phyloP scores from a whole-genome alignment of 2,329 filamentous ascomycete species.

The Aureobasidium leucospermi region DNA sequence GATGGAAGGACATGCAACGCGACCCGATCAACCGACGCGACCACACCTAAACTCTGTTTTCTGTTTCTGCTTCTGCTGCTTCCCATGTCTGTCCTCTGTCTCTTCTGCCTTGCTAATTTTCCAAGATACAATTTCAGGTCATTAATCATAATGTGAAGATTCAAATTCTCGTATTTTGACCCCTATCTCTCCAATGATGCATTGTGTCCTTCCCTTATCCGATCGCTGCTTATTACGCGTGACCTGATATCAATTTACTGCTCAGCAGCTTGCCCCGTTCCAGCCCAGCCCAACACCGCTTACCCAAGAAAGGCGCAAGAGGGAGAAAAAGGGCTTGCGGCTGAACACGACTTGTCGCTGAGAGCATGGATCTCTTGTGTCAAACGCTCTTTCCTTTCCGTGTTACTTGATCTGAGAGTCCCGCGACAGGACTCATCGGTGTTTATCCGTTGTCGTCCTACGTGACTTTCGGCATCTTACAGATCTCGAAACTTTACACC shows the following conservation, averaged over 20 bases:
- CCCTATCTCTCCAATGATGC: not conserved
- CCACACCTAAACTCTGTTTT: slow-evolving; percentile 3
- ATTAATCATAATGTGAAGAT: not conserved
- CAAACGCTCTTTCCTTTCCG: not conserved
- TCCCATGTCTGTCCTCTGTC: not conserved
- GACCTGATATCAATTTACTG: not conserved
- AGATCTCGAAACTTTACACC: not conserved
- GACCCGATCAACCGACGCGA: not conserved
- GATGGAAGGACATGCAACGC: not conserved
- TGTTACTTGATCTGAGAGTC: not conserved
- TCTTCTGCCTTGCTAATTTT: too few species aligned
- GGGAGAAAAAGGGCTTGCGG: not conserved
- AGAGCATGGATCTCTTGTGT: too few species aligned
- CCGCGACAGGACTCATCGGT: not conserved
- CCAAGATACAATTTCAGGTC: too few species aligned
- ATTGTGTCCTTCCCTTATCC: not conserved
- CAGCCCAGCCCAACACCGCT: not conserved
- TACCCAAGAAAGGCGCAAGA: too few species aligned
- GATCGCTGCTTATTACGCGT: not conserved
- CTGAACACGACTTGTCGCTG: not conserved
- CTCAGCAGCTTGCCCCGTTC: not conserved
- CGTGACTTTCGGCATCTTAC: not conserved
- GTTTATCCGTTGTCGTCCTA: not conserved
- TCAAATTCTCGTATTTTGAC: too few species aligned
- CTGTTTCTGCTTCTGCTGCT: not conserved